A percentile compares a stretch with the other conserved stretches of the same genome.
Conservation (phyloP, 805 yeast genomes). For the Diddensiella santjacobensis region DNA sequence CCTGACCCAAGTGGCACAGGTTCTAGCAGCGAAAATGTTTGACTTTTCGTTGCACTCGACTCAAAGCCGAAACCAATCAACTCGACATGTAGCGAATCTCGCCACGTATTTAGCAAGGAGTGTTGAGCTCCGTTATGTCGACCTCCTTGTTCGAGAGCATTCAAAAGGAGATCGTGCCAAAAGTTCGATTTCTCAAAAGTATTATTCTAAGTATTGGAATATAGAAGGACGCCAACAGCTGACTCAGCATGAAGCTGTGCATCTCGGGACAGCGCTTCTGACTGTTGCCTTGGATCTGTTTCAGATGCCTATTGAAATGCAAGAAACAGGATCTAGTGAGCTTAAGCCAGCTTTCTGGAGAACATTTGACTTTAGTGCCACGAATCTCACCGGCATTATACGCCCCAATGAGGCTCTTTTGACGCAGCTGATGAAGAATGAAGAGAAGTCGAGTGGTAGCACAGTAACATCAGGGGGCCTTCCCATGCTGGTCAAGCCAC, state of each 20-base stretch:
- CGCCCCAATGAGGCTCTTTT: slow-evolving; percentile 66
- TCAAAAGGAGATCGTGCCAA: not conserved
- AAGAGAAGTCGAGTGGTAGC: slow-evolving; percentile 27
- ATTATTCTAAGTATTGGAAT: not conserved
- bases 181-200: not conserved
- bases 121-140: not conserved
- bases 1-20: not conserved
- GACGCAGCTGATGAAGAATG: slow-evolving; percentile 55
- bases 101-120: not conserved
- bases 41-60: not conserved
- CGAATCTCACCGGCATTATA: slow-evolving; percentile 74
- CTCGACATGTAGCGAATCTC: not conserved
- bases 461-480: slow-evolving; percentile 71
- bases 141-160: not conserved
- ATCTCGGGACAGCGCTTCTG: slow-evolving; percentile 73
- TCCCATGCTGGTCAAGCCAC: slow-evolving; percentile 88
- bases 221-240: slow-evolving; percentile 31
- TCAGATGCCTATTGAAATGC: slow-evolving; percentile 68
- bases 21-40: not conserved
- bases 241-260: slow-evolving; percentile 55
- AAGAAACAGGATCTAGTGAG: slow-evolving; percentile 67
- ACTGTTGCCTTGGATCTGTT: slow-evolving; percentile 75
- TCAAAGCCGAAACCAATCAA: not conserved
- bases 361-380: slow-evolving; percentile 70
- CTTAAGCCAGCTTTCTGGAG: slow-evolving; percentile 88